A percentile compares a stretch with the other conserved stretches of the same genome.
These are phyloP conservation scores for Oleoguttula mirabilis DNA, from an alignment of 495 filamentous ascomycete genomes.

Conservation along the genomic window DNA sequence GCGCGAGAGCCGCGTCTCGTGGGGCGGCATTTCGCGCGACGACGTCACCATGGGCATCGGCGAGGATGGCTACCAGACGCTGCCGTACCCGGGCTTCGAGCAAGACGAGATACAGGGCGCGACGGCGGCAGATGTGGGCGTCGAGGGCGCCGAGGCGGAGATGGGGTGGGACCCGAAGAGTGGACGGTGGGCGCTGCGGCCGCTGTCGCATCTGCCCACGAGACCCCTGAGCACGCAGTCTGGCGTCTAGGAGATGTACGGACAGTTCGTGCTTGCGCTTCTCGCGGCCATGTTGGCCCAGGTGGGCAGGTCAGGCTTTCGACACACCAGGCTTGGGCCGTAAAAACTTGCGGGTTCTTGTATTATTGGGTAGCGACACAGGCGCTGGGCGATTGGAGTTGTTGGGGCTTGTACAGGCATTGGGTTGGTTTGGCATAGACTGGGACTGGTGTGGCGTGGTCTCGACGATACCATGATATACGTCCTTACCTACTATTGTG, in stretches of 20 bases:
- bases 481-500: too few relatives aligned
- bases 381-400: too few relatives aligned
- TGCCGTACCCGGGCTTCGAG: conserved; percentile 8
- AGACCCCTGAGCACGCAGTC: background rate
- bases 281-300: too few relatives aligned
- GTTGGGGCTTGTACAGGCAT: too few relatives aligned
- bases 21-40: conserved; percentile 13
- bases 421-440: too few relatives aligned
- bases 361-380: too few relatives aligned
- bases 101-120: background rate
- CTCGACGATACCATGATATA: too few relatives aligned
- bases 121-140: conserved; percentile 7
- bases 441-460: too few relatives aligned
- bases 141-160: conserved; percentile 14
- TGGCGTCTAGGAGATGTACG: background rate
- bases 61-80: conserved; percentile 8
- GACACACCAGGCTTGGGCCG: too few relatives aligned
- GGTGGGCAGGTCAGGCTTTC: too few relatives aligned
- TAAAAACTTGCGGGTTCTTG: too few relatives aligned
- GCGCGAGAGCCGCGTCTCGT: conserved; percentile 7
- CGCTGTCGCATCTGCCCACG: conserved; percentile 9
- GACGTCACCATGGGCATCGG: conserved; percentile 3
- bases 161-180: conserved; percentile 19
- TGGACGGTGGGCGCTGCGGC: conserved; percentile 17
- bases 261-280: too few relatives aligned